phyloP scores from a whole-genome alignment of 164 flowering plant genomes.

The grape (Vitis vinifera) region DNA sequence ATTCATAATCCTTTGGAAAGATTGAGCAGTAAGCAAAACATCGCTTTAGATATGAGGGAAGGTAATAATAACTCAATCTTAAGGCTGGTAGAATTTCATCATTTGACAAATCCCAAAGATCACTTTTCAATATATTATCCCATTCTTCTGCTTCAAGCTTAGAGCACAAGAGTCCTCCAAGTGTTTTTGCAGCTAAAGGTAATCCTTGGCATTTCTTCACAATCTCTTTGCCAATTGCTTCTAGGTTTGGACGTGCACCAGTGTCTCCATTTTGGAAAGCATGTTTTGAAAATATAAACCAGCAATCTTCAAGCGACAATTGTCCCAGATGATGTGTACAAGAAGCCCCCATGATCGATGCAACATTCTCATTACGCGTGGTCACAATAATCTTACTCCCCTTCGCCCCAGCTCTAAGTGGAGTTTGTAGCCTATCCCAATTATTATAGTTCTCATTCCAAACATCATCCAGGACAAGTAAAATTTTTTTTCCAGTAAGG shows the following conservation, averaged over 20 bases:
- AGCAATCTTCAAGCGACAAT: neutral
- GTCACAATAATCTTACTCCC: neutral
- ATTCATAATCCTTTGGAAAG: neutral
- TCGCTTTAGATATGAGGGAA: too few species aligned
- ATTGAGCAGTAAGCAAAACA: too few species aligned
- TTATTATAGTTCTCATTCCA: neutral
- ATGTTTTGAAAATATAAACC: neutral
- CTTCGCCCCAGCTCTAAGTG: neutral
- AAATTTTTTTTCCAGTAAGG: neutral
- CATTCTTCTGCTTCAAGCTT: neutral
- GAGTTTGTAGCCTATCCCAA: neutral
- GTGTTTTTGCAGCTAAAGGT: conserved; percentile 3
- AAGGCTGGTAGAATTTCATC: too few species aligned
- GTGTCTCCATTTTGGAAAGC: neutral
- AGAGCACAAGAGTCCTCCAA: neutral
- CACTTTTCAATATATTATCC: neutral
- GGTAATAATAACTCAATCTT: too few species aligned
- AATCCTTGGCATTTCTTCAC: conserved; percentile 1
- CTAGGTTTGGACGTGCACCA: neutral
- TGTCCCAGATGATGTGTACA: neutral
- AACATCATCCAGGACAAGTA: neutral
- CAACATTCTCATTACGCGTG: neutral
- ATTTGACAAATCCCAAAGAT: neutral
- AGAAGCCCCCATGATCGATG: neutral
- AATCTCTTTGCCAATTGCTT: neutral